These are phyloP conservation scores for Cutaneotrichosporon mucoides DNA, from an alignment of 1,284 basidiomycete genomes.

Conservation along the genomic window DNA sequence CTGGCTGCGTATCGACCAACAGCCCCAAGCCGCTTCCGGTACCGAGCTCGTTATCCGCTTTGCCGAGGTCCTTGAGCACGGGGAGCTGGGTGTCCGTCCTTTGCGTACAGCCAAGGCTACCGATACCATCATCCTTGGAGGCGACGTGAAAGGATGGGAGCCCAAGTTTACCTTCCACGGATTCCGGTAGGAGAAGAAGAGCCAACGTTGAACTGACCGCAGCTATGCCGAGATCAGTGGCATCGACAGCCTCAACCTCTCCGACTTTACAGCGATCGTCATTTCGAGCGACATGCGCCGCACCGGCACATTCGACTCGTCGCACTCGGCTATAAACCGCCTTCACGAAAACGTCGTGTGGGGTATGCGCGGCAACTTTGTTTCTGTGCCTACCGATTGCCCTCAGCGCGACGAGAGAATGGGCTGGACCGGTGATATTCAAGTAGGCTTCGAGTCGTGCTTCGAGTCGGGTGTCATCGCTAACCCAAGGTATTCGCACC, in stretches of 20 bases:
- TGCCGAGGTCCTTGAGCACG: conserved; percentile 38
- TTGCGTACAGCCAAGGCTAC: conserved; percentile 23
- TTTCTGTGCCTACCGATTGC: conserved; percentile 39
- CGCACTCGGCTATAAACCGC: conserved; percentile 28
- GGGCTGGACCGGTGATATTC: no score
- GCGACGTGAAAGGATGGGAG: conserved; percentile 24
- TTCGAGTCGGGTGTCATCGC: no score
- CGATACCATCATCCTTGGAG: conserved; percentile 24
- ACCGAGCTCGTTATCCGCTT: conserved; percentile 16
- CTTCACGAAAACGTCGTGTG: conserved; percentile 36
- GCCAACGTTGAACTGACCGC: neutral
- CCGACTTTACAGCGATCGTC: conserved; percentile 25
- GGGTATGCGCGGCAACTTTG: conserved; percentile 34
- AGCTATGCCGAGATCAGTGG: conserved; percentile 20
- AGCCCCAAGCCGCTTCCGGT: conserved; percentile 3
- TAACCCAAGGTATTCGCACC: no score
- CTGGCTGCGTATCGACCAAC: conserved; percentile 23
- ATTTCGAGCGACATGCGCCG: conserved; percentile 28
- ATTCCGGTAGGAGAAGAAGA: conserved; percentile 25
- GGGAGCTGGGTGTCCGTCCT: conserved; percentile 32
- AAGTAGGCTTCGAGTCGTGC: no score
- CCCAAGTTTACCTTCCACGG: conserved; percentile 41
- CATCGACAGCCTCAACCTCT: no score
- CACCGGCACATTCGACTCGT: conserved; percentile 27
- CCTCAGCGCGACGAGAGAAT: conserved; percentile 26